Base-by-base conservation (phyloP, 78 protist species). In the Tieghemostelium lacteum region DNA sequence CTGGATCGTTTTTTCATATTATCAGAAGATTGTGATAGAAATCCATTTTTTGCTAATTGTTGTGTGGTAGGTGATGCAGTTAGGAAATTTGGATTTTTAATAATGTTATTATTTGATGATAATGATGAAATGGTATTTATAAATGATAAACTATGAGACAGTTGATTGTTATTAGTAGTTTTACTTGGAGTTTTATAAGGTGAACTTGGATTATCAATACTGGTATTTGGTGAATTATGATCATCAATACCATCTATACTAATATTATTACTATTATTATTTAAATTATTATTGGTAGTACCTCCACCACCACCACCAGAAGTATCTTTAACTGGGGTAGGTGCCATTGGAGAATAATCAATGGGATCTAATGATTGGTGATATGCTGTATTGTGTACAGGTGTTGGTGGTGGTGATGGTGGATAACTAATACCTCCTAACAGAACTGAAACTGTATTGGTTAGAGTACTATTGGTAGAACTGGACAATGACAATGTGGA, bases 141-240 rank as follows among this genome's bases (percentile, higher is more conserved):
- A 45, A 45, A 45, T 45, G 52, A 45, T 6, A 10, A 14, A 10
- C n/a, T 6, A 42, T 36, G n/a, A 31, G 62, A 45, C n/a, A n/a
- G n/a, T n/a, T n/a, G n/a, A n/a, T n/a, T n/a, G n/a, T n/a, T n/a
- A n/a, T n/a, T n/a, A n/a, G n/a, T n/a, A n/a, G n/a, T n/a, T 61
- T 75, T 75, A n/a, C 69, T 52, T 66, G 88, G 88, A 54, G 88
- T 80, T 40, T 80, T 80, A 37, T 80, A 80, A 7, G 88, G 88
- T 39, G 88, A 78, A 10, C 66, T 49, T 22, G 49, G 12, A 54
- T 19, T 54, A 49, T 72, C 78, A 3, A 72, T n/a, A 54, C 65
- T 72, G 16, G 65, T 54, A 24, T 54, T 34, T 49, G 73, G 62
- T 2, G 63, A 71, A 1, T 72, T 64, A 34, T 50, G 40, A 14